Evolutionary conservation across 805 yeast genomes (phyloP).

Genomic region (Barnettozyma siamensis): DNA sequence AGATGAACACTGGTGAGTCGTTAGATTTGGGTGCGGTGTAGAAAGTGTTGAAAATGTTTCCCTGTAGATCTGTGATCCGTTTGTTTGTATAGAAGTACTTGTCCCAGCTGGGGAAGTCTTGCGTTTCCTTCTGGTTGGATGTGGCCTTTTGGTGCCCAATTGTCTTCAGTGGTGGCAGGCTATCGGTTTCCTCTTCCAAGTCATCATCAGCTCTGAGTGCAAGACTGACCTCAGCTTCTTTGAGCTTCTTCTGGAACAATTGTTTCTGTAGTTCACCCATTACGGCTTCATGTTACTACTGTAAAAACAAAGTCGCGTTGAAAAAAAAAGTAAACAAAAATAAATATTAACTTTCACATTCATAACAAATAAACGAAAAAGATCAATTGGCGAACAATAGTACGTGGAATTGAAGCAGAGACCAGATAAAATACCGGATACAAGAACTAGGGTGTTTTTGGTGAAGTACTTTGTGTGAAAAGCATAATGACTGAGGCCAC

Average conservation of each 20-base stretch:
- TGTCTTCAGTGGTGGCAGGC: background rate
- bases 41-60: slow-evolving; percentile 46
- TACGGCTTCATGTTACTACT: background rate
- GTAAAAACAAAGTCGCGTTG: background rate
- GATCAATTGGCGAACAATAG: too few relatives aligned
- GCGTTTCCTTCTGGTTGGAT: background rate
- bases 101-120: slow-evolving; percentile 22
- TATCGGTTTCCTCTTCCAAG: background rate
- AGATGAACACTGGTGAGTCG: slow-evolving; percentile 54
- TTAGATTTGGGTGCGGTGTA: slow-evolving; percentile 44
- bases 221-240: slow-evolving; percentile 6
- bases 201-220: too few relatives aligned
- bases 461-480: background rate
- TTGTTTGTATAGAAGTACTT: slow-evolving; percentile 31
- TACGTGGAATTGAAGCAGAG: background rate
- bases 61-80: slow-evolving; percentile 13
- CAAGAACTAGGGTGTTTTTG: too few relatives aligned
- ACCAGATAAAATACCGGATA: too few relatives aligned
- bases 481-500: background rate
- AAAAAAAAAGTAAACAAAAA: slow-evolving; percentile 1
- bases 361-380: background rate
- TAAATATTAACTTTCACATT: background rate
- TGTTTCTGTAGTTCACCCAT: slow-evolving; percentile 14
- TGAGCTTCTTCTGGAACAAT: slow-evolving; percentile 11
- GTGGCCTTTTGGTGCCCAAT: background rate